These are phyloP conservation scores for Chlamydomonas sphaeroides DNA, from an alignment of 139 green algal species.

Conservation along the genomic window DNA sequence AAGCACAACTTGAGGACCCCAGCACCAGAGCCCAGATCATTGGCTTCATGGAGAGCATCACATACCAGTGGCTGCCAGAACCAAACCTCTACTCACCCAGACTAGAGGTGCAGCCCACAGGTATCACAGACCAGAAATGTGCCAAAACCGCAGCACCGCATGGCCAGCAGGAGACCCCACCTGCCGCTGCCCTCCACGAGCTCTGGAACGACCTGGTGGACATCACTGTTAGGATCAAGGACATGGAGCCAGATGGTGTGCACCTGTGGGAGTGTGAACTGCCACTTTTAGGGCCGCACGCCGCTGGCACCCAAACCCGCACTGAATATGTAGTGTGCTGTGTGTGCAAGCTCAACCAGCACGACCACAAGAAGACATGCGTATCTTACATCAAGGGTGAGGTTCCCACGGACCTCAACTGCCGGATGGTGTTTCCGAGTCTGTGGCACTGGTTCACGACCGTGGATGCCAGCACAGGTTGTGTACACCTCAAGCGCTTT, in stretches of 20 bases:
- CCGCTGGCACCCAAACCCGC: too few species aligned
- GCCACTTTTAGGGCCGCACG: too few species aligned
- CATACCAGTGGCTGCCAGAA: too few species aligned
- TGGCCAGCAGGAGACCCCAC: neutral
- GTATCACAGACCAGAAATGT: neutral
- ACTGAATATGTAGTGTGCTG: neutral
- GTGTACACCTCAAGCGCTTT: conserved; percentile 66
- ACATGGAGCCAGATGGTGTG: conserved; percentile 71
- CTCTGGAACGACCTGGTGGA: neutral
- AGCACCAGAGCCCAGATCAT: neutral
- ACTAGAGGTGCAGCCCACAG: neutral
- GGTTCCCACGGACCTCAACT: neutral
- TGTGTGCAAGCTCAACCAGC: neutral
- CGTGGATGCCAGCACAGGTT: neutral
- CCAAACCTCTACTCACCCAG: neutral
- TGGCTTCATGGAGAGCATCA: neutral
- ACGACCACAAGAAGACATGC: neutral
- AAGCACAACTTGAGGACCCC: neutral
- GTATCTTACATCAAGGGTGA: neutral
- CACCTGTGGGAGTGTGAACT: too few species aligned
- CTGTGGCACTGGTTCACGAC: neutral
- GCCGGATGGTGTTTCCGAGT: neutral
- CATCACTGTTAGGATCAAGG: conserved; percentile 81
- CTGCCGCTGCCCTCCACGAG: neutral
- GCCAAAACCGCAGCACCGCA: too few species aligned